Evolutionary conservation across 805 yeast genomes (phyloP).

Genomic region (Cyberlindnera galapagoensis): DNA sequence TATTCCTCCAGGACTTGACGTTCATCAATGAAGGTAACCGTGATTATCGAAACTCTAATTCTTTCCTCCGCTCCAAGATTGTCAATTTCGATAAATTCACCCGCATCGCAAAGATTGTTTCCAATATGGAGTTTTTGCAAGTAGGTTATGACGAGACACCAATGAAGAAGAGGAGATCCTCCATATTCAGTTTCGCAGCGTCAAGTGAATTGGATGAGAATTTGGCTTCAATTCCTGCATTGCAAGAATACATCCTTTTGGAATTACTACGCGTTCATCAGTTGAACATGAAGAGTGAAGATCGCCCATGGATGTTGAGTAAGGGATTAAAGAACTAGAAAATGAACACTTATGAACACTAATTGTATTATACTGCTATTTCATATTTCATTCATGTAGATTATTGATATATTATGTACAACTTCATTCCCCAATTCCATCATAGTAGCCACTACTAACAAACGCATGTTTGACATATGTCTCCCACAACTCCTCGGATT

Average conservation of each 20-base stretch:
- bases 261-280: conserved; percentile 70
- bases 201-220: conserved; percentile 19
- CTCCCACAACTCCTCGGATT: conserved; percentile 46
- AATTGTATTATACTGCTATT: neutral
- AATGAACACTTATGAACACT: neutral
- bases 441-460: conserved; percentile 27
- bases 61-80: conserved; percentile 39
- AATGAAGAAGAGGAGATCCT: conserved; percentile 21
- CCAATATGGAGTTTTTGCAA: conserved; percentile 64
- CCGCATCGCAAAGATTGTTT: conserved; percentile 57
- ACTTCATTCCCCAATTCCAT: conserved; percentile 3
- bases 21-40: conserved; percentile 81
- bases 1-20: conserved; percentile 73
- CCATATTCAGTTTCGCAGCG: conserved; percentile 20
- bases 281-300: conserved; percentile 51
- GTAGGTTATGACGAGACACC: conserved; percentile 39
- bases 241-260: conserved; percentile 49
- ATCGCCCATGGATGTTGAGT: conserved; percentile 70
- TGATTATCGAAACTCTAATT: conserved; percentile 53
- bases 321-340: conserved; percentile 26
- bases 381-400: neutral
- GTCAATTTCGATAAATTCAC: conserved; percentile 71
- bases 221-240: conserved; percentile 27
- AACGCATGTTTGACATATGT: conserved; percentile 53
- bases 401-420: neutral